A percentile compares a stretch with the other conserved stretches of the same genome.
Evolutionary conservation across 1,284 basidiomycete genomes (phyloP).

Genomic region (Naganishia liquefaciens): DNA sequence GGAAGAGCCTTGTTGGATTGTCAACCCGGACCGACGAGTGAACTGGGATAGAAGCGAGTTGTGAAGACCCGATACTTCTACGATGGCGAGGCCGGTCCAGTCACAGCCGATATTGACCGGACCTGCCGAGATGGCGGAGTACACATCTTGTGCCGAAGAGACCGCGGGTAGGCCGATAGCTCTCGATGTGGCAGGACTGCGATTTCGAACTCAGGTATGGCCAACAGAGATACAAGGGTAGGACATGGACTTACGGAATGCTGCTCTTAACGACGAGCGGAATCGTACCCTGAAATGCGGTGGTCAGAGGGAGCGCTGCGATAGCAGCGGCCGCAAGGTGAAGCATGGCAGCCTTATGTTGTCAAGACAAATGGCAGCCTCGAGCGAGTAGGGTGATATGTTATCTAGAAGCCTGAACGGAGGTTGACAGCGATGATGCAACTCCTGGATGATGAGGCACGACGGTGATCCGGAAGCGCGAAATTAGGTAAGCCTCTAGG

Average conservation of each 20-base stretch:
- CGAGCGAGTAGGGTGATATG: too few species aligned
- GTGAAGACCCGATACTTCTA: slow-evolving; percentile 20
- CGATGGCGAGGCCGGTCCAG: slow-evolving; percentile 23
- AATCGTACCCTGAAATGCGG: slow-evolving; percentile 26
- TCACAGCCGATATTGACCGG: slow-evolving; percentile 18
- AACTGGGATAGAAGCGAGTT: slow-evolving; percentile 17
- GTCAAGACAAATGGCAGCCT: too few species aligned
- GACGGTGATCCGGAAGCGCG: background rate
- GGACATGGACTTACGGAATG: slow-evolving; percentile 16
- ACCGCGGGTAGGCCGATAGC: background rate
- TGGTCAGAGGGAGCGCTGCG: slow-evolving; percentile 12
- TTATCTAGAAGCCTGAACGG: too few species aligned
- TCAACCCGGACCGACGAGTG: slow-evolving; percentile 3
- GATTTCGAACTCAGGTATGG: background rate
- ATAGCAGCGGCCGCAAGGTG: slow-evolving; percentile 12
- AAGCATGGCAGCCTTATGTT: background rate
- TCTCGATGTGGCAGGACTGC: background rate
- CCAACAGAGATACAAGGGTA: background rate
- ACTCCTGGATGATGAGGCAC: background rate
- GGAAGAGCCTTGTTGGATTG: background rate
- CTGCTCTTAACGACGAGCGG: slow-evolving; percentile 22
- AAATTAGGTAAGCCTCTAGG: background rate
- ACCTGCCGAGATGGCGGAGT: slow-evolving; percentile 6
- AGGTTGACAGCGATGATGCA: slow-evolving; percentile 18
- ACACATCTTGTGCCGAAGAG: slow-evolving; percentile 10